Evolutionary conservation across 2,329 filamentous ascomycete genomes (phyloP).

Genomic region (Aspergillus versicolor): DNA sequence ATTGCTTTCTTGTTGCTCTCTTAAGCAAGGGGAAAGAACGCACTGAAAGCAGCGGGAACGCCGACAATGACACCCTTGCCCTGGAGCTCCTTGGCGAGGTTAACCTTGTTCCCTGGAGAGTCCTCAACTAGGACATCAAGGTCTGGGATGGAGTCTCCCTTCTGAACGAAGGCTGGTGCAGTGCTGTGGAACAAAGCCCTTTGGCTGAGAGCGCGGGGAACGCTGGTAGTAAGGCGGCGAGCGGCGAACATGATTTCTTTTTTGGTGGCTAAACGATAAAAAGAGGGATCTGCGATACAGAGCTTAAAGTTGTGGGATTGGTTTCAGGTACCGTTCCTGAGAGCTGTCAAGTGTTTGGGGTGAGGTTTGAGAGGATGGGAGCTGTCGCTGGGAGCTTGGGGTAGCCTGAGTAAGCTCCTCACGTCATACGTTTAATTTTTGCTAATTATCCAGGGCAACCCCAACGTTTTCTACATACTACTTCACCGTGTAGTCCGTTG

Average conservation of each 20-base stretch:
- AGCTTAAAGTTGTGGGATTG: background rate
- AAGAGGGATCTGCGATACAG: background rate
- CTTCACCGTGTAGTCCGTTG: background rate
- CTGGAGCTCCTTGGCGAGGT: slow-evolving; percentile 74
- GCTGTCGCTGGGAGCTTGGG: background rate
- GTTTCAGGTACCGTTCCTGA: slow-evolving; percentile 1
- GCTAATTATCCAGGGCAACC: background rate
- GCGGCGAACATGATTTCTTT: slow-evolving; percentile 36
- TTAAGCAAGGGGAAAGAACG: slow-evolving; percentile 19
- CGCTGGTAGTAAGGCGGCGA: slow-evolving; percentile 33
- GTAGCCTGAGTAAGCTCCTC: slow-evolving; percentile 3
- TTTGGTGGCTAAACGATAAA: background rate
- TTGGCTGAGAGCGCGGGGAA: slow-evolving; percentile 32
- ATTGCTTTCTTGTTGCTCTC: background rate
- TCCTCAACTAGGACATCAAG: slow-evolving; percentile 76
- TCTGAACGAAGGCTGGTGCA: slow-evolving; percentile 58
- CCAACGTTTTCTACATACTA: background rate
- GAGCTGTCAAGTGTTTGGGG: background rate
- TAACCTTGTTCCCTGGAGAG: slow-evolving; percentile 90
- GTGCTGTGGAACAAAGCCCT: slow-evolving; percentile 41
- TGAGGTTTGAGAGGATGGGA: background rate
- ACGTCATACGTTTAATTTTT: background rate
- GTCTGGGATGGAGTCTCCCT: slow-evolving; percentile 76
- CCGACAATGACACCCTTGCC: slow-evolving; percentile 81
- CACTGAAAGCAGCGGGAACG: slow-evolving; percentile 75